Evolutionary conservation across 73 alveolate genomes (phyloP), one percentile per base, ranked within the genome.

Genomic region (Effrenium voratum): DNA sequence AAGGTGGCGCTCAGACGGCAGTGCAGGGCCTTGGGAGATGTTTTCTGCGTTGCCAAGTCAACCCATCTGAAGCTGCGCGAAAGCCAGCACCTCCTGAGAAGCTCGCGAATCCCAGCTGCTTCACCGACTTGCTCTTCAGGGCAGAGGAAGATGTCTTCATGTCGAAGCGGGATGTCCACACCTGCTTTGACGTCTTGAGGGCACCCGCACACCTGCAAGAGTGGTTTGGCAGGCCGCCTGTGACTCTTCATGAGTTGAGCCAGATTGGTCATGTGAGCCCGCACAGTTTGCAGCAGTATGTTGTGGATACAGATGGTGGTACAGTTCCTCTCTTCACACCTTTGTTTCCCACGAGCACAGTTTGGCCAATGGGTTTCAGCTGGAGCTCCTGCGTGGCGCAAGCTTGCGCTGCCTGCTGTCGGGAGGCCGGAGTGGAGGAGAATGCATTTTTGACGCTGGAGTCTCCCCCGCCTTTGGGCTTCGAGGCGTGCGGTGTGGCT

Each of bases 341-440:
- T 5, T 30, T 80, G 91, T 80, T 24, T 46, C 91, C 91, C 30
- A 47, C 91, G 32, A 80, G 91, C 28, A 80, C 72, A 6, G 91
- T 80, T 41, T 80, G 91, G 91, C 91, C 91, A 19, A 80, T 80
- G 91, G 91, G 91, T 4, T 80, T 80, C 72, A 80, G 91, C 46
- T 80, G 91, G 91, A 46, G 72, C n/a, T 80, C 91, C 15, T 80
- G 91, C n/a, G 91, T 80, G 72, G 91, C 91, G 32, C 91, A 80
- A 26, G 91, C 91, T 1, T 45, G 72, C 72, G 70, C 46, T 12
- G 46, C 73, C 32, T 80, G 91, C 36, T 80, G 91, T 32, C 45
- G 16, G 24, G 32, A 46, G 41, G 93, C 93, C 13, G 93, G 93
- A 3, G 93, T 82, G 10, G 28, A 46, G 28, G 52, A 82, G 3